phyloP scores from a whole-genome alignment of 345 rosid genomes.

The Eucalyptus regnans region DNA sequence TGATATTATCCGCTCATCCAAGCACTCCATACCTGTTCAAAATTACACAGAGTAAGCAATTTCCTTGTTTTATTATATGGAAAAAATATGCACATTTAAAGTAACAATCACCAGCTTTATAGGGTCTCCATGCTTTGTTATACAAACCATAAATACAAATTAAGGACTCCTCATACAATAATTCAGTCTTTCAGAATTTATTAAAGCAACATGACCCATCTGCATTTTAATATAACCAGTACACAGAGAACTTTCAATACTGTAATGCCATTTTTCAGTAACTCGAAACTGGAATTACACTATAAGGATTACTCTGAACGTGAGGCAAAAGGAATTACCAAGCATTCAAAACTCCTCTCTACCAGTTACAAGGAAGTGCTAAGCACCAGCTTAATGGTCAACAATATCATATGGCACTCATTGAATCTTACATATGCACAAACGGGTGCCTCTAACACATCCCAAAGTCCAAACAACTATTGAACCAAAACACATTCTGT shows the following conservation, averaged over 20 bases:
- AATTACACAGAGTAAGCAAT: neutral
- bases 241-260: neutral
- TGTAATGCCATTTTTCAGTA: neutral
- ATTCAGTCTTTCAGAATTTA: neutral
- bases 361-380: neutral
- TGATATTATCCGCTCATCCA: conserved; percentile 52
- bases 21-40: conserved; percentile 66
- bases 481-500: neutral
- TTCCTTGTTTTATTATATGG: neutral
- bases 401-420: neutral
- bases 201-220: neutral
- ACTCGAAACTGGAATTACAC: neutral
- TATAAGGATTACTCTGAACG: neutral
- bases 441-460: neutral
- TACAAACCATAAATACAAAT: neutral
- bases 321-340: neutral
- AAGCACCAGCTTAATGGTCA: neutral
- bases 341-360: neutral
- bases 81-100: neutral
- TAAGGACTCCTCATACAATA: neutral
- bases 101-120: neutral
- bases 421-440: neutral
- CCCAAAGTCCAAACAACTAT: neutral
- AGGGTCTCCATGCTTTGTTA: neutral
- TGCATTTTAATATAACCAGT: neutral